Percentiles rank a stretch among this genome's conserved stretches.
phyloP scores from a whole-genome alignment of 2,329 filamentous ascomycete genomes.

The Fusarium sp. region DNA sequence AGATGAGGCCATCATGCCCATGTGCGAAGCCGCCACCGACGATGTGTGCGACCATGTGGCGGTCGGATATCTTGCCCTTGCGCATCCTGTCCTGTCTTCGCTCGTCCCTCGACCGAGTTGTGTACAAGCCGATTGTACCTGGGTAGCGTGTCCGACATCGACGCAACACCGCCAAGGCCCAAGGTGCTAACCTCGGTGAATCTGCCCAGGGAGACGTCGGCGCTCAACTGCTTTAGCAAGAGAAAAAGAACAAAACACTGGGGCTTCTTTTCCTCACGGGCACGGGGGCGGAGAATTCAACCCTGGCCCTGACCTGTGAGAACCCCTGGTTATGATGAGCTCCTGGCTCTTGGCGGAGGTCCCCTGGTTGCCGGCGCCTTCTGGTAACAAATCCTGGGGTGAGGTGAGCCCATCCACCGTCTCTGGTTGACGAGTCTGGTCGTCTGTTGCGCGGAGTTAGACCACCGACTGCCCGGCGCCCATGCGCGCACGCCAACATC shows the following conservation, averaged over 20 bases:
- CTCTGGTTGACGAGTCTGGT: constrained; percentile 23
- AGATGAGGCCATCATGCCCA: constrained; percentile 31
- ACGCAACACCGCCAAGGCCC: constrained; percentile 5
- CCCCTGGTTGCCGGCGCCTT: constrained; percentile 31
- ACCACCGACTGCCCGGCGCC: constrained; percentile 8
- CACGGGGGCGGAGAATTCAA: constrained; percentile 34
- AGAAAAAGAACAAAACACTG: constrained; percentile 35
- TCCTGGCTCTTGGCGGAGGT: constrained; percentile 33
- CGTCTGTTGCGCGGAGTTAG: constrained; percentile 22
- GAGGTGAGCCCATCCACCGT: constrained; percentile 38
- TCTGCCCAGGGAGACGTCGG: constrained; percentile 27
- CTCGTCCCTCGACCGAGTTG: background rate
- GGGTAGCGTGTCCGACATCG: constrained; percentile 1
- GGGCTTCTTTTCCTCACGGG: constrained; percentile 24
- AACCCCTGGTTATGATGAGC: constrained; percentile 31
- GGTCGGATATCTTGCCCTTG: constrained; percentile 11
- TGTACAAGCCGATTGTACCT: background rate
- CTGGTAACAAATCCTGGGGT: constrained; percentile 38
- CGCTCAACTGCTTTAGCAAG: constrained; percentile 10
- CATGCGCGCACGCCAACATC: constrained; percentile 12
- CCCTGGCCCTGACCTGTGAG: constrained; percentile 19
- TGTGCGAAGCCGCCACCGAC: constrained; percentile 9
- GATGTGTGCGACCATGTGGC: constrained; percentile 19
- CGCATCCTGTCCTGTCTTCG: background rate
- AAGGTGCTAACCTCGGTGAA: constrained; percentile 48